Conservation (phyloP, 805 yeast species). For the Yarrowia deformans region DNA sequence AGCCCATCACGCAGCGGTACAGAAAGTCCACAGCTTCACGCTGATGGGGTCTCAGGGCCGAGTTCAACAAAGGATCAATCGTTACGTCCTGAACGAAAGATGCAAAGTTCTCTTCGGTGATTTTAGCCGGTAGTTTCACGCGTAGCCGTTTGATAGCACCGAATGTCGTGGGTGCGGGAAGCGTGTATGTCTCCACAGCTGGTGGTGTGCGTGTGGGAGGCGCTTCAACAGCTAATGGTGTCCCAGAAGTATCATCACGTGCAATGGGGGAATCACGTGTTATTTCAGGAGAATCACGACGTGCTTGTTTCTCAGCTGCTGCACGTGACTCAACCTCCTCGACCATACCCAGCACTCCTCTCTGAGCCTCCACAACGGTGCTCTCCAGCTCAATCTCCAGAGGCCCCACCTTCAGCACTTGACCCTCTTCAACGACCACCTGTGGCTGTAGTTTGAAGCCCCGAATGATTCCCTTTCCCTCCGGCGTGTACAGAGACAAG, state of each 20-base stretch:
- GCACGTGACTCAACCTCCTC: constrained; percentile 1
- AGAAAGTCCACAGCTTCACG: constrained; percentile 81
- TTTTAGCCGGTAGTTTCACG: constrained; percentile 40
- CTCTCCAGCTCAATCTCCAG: constrained; percentile 33
- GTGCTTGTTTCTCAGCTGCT: neutral
- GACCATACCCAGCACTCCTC: neutral
- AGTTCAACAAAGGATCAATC: constrained; percentile 51
- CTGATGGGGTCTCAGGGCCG: constrained; percentile 80
- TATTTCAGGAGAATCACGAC: neutral
- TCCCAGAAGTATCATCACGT: neutral
- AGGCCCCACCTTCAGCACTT: constrained; percentile 22
- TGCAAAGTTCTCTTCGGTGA: constrained; percentile 10
- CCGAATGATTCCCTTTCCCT: constrained; percentile 15
- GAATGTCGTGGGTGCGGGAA: neutral
- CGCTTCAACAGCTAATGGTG: neutral
- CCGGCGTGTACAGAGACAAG: constrained; percentile 42
- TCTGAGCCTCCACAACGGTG: constrained; percentile 15
- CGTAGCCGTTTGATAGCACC: constrained; percentile 41
- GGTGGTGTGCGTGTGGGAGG: neutral
- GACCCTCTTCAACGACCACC: constrained; percentile 7
- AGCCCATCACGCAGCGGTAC: constrained; percentile 83
- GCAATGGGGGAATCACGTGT: neutral
- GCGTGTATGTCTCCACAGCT: neutral
- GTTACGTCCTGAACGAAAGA: constrained; percentile 48
- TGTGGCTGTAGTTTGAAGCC: constrained; percentile 4